A percentile compares a stretch with the other conserved stretches of the same genome.
These are phyloP conservation scores for Dendrocalamus sinicus DNA, from an alignment of 176 grass and related monocot genomes.

Conservation along the genomic window DNA sequence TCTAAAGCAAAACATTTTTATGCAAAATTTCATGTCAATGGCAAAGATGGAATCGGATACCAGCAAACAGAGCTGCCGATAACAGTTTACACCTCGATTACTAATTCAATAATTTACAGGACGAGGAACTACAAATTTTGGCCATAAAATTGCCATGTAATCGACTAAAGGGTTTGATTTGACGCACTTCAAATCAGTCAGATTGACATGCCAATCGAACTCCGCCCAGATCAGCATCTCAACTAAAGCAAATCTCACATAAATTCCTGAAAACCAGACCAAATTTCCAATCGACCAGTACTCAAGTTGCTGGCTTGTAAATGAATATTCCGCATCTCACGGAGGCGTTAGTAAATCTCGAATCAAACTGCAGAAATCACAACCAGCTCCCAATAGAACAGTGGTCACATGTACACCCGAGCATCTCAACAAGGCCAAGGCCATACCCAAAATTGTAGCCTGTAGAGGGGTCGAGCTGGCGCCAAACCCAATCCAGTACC, in stretches of 20 bases:
- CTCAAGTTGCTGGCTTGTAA: slow-evolving; percentile 5
- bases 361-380: slow-evolving; percentile 20
- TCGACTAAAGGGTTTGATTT: not conserved
- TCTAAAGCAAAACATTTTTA: not conserved
- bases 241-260: slow-evolving; percentile 12
- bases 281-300: not conserved
- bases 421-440: not conserved
- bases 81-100: slow-evolving; percentile 1
- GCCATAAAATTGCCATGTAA: not conserved
- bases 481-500: slow-evolving; percentile 27
- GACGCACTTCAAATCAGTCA: not conserved
- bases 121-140: not conserved
- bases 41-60: not conserved
- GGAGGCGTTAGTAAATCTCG: not conserved
- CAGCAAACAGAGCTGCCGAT: not conserved
- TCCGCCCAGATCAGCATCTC: slow-evolving; percentile 9
- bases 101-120: not conserved
- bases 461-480: not conserved
- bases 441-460: not conserved
- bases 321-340: not conserved
- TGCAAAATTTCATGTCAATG: not conserved
- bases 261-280: not conserved
- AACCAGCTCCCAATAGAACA: slow-evolving; percentile 35
- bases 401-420: not conserved
- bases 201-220: not conserved